Evolutionary conservation across 2,329 filamentous ascomycete genomes (phyloP), one percentile per base, ranked within the genome.

Genomic region (Apiospora koreana): DNA sequence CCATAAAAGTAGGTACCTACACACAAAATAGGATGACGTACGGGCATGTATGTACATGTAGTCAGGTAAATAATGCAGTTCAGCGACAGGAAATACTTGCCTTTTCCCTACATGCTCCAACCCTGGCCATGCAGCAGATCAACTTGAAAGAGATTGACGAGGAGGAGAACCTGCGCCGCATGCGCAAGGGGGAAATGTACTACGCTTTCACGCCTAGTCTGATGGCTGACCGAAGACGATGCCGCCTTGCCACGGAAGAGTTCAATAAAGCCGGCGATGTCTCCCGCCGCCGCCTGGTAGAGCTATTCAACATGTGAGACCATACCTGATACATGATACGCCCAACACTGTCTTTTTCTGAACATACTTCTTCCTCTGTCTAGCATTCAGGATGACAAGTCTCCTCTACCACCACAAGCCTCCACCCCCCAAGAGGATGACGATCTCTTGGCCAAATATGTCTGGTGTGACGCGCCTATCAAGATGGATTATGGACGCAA

Each of bases 401-500:
- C 84, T 1, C 88, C 91, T 46, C 81, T 95, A 0, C 93, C 93
- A 28, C 86, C 89, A 0, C 82, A 78, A 21, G 86, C 85, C 7
- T 76, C 85, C 2, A 89, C 87, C 14, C 81, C 85, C 2, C 88
- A 88, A 69, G 89, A 89, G 73, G 93, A 96, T 73, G 90, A 91
- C 12, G 84, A 82, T 23, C 83, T 91, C 1, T 87, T 96, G 43
- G 83, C 85, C 28, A 83, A 91, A 43, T 81, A 92, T 35, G 89
- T 93, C 0, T 94, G 89, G 87, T 84, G 95, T 28, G 90, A 93
- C 71, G 81, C 86, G 0, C 93, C 93, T 0, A 84, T 96, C 68
- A 88, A 85, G 64, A 87, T 92, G 71, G 94, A 97, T 80, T 95
- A 96, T 75, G 94, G 94, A 3, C 91, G 86, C 75, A 94, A 96